Percentiles rank a stretch among this genome's conserved stretches.
Conservation (phyloP, 768 basidiomycete species). For the Macrolepiota albuminosa region DNA sequence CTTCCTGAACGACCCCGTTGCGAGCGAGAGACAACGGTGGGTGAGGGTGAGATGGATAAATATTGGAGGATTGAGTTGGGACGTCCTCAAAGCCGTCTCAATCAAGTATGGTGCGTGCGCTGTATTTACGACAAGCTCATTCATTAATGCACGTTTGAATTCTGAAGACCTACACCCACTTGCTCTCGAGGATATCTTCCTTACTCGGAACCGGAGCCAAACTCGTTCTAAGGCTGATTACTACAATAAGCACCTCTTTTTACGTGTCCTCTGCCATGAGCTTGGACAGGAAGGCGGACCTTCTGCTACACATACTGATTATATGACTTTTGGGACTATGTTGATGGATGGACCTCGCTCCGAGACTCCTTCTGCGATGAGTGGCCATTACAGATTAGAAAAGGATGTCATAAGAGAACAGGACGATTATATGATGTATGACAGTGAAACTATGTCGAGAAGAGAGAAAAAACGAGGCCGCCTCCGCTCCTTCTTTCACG, state of each 20-base stretch:
- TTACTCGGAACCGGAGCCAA: slow-evolving; percentile 43
- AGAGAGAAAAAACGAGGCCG: slow-evolving; percentile 10
- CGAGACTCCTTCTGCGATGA: slow-evolving; percentile 28
- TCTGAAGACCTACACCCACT: slow-evolving; percentile 61
- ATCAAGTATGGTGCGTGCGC: slow-evolving; percentile 53
- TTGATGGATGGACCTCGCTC: slow-evolving; percentile 28
- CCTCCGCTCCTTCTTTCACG: slow-evolving; percentile 4
- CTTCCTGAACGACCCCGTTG: slow-evolving; percentile 40
- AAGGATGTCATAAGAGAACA: slow-evolving; percentile 6
- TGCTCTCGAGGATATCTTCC: slow-evolving; percentile 66
- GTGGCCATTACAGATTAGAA: slow-evolving; percentile 1
- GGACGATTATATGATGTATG: slow-evolving; percentile 9
- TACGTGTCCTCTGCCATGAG: slow-evolving; percentile 63
- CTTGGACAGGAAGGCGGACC: slow-evolving; percentile 31
- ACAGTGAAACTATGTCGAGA: background rate
- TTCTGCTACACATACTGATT: background rate
- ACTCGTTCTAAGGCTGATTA: slow-evolving; percentile 69
- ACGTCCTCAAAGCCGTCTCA: slow-evolving; percentile 64
- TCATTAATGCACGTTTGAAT: background rate
- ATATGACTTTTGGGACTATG: slow-evolving; percentile 21
- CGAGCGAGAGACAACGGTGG: slow-evolving; percentile 51
- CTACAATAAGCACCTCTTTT: slow-evolving; percentile 65
- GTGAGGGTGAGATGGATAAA: slow-evolving; percentile 74
- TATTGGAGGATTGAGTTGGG: slow-evolving; percentile 65
- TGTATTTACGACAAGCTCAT: background rate